phyloP scores from a whole-genome alignment of 306 rosid species.

The Gillenia trifoliata region DNA sequence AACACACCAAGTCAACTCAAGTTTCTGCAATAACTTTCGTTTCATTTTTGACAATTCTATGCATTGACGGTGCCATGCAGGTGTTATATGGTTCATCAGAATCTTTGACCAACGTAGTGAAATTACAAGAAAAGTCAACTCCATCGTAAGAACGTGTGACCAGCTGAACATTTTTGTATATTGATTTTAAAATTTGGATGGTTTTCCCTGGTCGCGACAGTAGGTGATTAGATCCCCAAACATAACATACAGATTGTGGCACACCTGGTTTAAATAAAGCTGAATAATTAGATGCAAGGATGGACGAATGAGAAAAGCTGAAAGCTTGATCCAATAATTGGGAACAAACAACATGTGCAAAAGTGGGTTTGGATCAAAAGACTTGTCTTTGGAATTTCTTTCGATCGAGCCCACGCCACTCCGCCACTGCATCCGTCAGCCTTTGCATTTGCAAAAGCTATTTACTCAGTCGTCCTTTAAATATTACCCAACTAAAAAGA shows the following conservation, averaged over 20 bases:
- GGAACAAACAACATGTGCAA: conserved; percentile 12
- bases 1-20: conserved; percentile 6
- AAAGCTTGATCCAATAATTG: conserved; percentile 20
- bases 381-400: neutral
- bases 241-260: neutral
- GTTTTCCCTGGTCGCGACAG: neutral
- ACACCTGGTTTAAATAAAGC: neutral
- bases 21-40: neutral
- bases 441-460: neutral
- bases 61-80: neutral
- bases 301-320: neutral
- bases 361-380: conserved; percentile 7
- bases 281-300: conserved; percentile 1
- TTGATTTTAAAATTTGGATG: neutral
- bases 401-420: neutral
- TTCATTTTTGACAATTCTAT: neutral
- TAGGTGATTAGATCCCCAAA: neutral
- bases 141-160: neutral
- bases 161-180: neutral
- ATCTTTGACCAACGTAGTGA: neutral
- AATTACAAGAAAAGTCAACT: neutral
- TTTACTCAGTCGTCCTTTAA: neutral
- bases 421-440: neutral
- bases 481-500: neutral
- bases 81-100: neutral